These are phyloP conservation scores for Suillus discolor DNA, from an alignment of 768 basidiomycete species.

Conservation along the genomic window DNA sequence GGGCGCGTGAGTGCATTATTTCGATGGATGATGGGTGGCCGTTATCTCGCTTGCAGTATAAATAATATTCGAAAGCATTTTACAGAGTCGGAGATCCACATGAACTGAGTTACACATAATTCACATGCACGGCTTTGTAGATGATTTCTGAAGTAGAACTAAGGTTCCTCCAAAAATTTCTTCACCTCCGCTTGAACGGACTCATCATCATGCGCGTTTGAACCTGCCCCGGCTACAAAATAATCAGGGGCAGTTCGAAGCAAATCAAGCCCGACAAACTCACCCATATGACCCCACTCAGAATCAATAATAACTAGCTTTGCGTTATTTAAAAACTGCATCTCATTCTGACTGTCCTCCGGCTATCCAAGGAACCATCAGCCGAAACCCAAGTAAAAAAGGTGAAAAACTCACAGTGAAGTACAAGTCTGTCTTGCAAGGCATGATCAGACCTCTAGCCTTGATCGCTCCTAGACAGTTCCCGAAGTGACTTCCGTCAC, in stretches of 20 bases:
- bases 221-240: constrained; percentile 45
- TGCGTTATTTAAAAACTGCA: constrained; percentile 42
- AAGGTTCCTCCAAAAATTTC: constrained; percentile 44
- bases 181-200: constrained; percentile 48
- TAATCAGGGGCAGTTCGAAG: neutral
- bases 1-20: neutral
- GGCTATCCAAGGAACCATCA: constrained; percentile 38
- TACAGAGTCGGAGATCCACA: neutral
- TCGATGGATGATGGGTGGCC: neutral
- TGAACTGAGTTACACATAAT: neutral
- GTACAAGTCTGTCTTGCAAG: constrained; percentile 60
- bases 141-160: neutral
- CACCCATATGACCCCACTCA: constrained; percentile 60
- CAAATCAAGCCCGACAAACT: constrained; percentile 13
- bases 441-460: constrained; percentile 58
- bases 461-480: constrained; percentile 44
- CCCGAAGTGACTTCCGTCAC: constrained; percentile 44
- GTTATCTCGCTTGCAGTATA: neutral
- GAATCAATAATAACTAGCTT: constrained; percentile 54
- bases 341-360: constrained; percentile 53
- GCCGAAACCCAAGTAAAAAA: neutral
- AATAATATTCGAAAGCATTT: neutral
- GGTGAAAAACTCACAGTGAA: constrained; percentile 44
- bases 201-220: constrained; percentile 39
- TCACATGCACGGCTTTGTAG: neutral